Evolutionary conservation across 2,329 filamentous ascomycete genomes (phyloP), one percentile per base, ranked within the genome.

Genomic region (Xylaria polymorpha): DNA sequence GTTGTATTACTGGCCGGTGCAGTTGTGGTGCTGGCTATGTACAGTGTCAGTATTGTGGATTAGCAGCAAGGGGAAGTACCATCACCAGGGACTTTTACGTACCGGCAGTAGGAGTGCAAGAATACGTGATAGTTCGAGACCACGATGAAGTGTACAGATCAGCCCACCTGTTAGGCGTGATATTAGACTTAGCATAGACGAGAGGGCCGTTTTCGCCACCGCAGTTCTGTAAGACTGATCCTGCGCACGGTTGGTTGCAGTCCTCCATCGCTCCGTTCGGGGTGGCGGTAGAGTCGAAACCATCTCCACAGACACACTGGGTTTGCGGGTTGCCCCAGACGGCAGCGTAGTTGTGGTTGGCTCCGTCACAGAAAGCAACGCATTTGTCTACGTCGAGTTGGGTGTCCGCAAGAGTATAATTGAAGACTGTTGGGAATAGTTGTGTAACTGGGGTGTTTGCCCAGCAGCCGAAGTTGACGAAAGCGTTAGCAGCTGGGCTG

Each of bases 391-490:
- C 64, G 14, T 20, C 69, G 18, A 70, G 22, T n/a, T 29, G 4
- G 56, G 3, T 9, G 56, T 59, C 56, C 4, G 39, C 2, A 4
- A 9, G 7, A 57, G 37, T 55, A 44, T 57, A 14, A 7, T 15
- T 14, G 14, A n/a, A 15, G n/a, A 51, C 48, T 2, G 8, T 7
- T 5, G 44, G 4, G 29, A 69, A 67, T 9, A 72, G 15, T 29
- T 44, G 39, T 4, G 9, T 12, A 8, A 69, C 29, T 12, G 7
- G 37, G 18, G 59, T 68, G 37, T 51, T 37, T 20, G 55, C 50
- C 51, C 66, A 74, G 62, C 73, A 74, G n/a, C 68, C 73, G 14
- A 67, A 73, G 50, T 70, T 66, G 14, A 66, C 43, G 22, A 43
- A 74, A 5, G 53, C 51, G 22, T 41, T 61, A 3, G 61, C 60